These are phyloP conservation scores for Fagus crenata DNA, from an alignment of 306 rosid species.

Conservation along the genomic window DNA sequence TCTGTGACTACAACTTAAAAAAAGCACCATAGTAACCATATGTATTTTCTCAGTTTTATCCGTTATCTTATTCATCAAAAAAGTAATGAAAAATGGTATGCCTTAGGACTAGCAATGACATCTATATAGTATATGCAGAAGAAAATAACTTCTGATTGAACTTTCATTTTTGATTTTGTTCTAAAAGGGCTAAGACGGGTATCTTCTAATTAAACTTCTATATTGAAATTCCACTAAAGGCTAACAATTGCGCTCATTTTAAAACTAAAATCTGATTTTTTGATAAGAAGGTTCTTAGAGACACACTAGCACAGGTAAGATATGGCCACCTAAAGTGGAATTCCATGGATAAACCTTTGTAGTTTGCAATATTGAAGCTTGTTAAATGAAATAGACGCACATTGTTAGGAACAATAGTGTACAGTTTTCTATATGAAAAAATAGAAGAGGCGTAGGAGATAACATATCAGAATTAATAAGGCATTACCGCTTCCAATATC, in stretches of 20 bases:
- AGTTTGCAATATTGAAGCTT: neutral
- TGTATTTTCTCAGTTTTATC: neutral
- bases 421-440: neutral
- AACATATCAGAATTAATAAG: neutral
- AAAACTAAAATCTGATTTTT: neutral
- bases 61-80: neutral
- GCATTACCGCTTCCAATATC: conserved; percentile 88
- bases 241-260: neutral
- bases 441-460: neutral
- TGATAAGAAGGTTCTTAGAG: neutral
- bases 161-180: neutral
- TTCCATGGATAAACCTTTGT: too few species aligned
- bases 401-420: too few species aligned
- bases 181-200: too few species aligned
- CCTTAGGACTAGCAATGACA: neutral
- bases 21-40: neutral
- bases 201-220: neutral
- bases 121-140: neutral
- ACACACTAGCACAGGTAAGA: too few species aligned
- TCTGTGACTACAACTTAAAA: neutral
- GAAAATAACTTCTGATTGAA: neutral
- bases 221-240: neutral
- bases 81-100: neutral
- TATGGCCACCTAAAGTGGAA: too few species aligned
- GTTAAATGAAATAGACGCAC: neutral